Evolutionary conservation across 305 asterid genomes (phyloP).

Genomic region (Fraxinus latifolia): DNA sequence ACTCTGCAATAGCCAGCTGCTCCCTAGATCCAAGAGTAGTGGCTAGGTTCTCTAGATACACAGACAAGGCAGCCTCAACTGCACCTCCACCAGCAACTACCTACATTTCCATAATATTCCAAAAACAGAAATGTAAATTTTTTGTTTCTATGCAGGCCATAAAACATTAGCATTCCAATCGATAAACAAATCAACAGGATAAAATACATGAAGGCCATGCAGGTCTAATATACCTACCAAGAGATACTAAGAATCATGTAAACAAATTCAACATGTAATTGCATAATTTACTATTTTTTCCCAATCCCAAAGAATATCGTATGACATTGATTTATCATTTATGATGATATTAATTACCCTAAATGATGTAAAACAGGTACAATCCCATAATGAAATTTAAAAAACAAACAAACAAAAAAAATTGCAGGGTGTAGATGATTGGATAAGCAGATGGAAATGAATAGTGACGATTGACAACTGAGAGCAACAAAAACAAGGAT

Average conservation of each 20-base stretch:
- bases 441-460: not conserved
- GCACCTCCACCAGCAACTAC: conserved; percentile 99
- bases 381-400: not conserved
- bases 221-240: not conserved
- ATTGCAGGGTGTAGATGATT: not conserved
- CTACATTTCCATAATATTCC: conserved; percentile 35
- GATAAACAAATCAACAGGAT: not conserved
- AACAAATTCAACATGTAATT: not conserved
- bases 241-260: not conserved
- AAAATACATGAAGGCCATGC: not conserved
- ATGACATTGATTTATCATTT: not conserved
- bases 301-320: not conserved
- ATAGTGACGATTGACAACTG: not conserved
- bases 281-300: not conserved
- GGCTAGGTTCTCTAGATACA: conserved; percentile 90
- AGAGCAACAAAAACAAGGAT: not conserved
- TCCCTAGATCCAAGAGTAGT: conserved; percentile 97
- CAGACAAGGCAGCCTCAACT: conserved; percentile 89
- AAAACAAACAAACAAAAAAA: not conserved
- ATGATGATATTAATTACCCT: not conserved
- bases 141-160: not conserved
- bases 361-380: not conserved
- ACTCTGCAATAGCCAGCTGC: conserved; percentile 94
- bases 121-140: conserved; percentile 14
- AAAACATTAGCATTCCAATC: not conserved